Percentiles rank a stretch among this genome's conserved stretches.
phyloP scores from a whole-genome alignment of 768 basidiomycete species.

The Suillus sp. region DNA sequence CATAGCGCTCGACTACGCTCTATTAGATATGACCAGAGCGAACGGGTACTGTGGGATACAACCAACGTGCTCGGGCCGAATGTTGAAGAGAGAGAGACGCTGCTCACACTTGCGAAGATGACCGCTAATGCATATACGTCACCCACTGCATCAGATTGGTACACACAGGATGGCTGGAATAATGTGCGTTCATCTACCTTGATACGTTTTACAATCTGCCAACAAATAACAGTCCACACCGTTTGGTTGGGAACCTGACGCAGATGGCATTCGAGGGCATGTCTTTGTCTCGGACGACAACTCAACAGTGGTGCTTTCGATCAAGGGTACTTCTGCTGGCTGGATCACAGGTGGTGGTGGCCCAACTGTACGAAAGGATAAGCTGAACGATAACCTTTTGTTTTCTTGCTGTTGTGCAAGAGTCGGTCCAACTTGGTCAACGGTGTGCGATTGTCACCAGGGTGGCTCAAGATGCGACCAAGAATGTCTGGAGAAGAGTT shows the following conservation, averaged over 20 bases:
- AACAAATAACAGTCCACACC: slow-evolving; percentile 53
- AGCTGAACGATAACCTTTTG: slow-evolving; percentile 92
- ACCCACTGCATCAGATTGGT: slow-evolving; percentile 65
- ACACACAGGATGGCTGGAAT: slow-evolving; percentile 68
- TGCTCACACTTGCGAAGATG: slow-evolving; percentile 87
- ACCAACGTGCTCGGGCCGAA: slow-evolving; percentile 71
- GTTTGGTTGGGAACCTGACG: slow-evolving; percentile 87
- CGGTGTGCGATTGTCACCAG: slow-evolving; percentile 88
- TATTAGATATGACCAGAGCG: slow-evolving; percentile 41
- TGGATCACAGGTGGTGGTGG: slow-evolving; percentile 73
- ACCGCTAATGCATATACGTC: slow-evolving; percentile 77
- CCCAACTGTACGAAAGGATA: slow-evolving; percentile 85
- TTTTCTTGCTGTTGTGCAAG: slow-evolving; percentile 96
- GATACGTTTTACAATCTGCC: not conserved
- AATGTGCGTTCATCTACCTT: slow-evolving; percentile 38
- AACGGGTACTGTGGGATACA: slow-evolving; percentile 60
- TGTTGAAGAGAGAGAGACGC: slow-evolving; percentile 65
- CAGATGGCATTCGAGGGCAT: slow-evolving; percentile 92
- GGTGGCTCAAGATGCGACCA: slow-evolving; percentile 77
- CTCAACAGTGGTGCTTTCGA: slow-evolving; percentile 80
- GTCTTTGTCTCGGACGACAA: slow-evolving; percentile 85
- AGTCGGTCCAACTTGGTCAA: slow-evolving; percentile 91
- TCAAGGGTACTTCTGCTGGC: slow-evolving; percentile 91
- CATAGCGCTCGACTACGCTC: slow-evolving; percentile 39
- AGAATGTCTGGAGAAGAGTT: slow-evolving; percentile 75